Conservation (phyloP, 371 early-diverging fungal genomes). For the Phascolomyces articulosus region DNA sequence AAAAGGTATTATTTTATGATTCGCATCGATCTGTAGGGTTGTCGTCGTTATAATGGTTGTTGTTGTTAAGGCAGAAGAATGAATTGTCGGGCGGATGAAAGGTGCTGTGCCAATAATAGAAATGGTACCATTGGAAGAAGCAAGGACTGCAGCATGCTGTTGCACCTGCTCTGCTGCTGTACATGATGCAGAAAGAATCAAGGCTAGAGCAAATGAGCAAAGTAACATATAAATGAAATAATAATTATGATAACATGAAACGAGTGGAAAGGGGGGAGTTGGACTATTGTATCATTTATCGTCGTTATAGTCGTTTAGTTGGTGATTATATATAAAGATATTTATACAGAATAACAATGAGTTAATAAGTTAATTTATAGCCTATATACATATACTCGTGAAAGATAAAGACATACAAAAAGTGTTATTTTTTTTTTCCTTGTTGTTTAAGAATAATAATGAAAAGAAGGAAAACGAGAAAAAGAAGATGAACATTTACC, state of each 20-base stretch:
- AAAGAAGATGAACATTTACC: constrained; percentile 10
- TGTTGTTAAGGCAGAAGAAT: no score
- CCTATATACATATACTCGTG: no score
- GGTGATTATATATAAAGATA: no score
- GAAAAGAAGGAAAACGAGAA: background rate
- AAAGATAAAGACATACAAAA: no score
- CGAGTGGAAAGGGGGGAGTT: constrained; percentile 1
- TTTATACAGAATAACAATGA: no score
- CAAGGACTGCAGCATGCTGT: constrained; percentile 4
- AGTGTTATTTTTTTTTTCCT: no score
- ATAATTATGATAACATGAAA: constrained; percentile 2
- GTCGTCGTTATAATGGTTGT: background rate
- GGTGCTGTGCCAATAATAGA: background rate
- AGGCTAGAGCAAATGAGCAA: background rate
- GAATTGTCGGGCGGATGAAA: no score
- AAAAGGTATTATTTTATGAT: background rate
- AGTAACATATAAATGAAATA: background rate
- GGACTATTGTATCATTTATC: no score
- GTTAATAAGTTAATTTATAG: no score
- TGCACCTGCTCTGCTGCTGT: background rate
- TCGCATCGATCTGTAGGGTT: background rate
- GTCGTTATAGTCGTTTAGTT: no score
- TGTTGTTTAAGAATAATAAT: background rate
- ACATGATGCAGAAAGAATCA: constrained; percentile 6
- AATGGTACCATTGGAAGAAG: constrained; percentile 1